A percentile compares a stretch with the other conserved stretches of the same genome.
Conservation (phyloP, 176 grass and related monocot genomes). For the Secale cereale region DNA sequence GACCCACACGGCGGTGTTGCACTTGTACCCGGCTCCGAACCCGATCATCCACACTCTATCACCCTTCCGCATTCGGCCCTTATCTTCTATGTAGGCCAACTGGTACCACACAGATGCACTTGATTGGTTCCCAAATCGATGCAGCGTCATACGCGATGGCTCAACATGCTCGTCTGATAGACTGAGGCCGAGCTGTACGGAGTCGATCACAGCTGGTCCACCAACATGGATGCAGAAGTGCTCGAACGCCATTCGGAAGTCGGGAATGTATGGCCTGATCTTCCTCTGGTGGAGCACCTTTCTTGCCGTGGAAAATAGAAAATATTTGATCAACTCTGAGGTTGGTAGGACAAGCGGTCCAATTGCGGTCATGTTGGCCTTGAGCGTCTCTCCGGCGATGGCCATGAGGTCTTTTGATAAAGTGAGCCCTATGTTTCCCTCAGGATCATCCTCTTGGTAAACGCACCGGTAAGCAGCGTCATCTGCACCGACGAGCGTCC, state of each 20-base stretch:
- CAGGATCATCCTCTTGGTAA: not conserved
- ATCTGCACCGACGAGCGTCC: not conserved
- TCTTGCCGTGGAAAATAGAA: not conserved
- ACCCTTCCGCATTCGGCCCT: too few species aligned
- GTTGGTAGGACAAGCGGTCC: not conserved
- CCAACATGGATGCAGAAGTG: not conserved
- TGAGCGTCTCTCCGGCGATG: not conserved
- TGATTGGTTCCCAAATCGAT: too few species aligned
- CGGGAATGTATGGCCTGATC: not conserved
- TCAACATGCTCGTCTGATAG: too few species aligned
- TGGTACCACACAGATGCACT: too few species aligned
- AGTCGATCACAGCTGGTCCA: not conserved
- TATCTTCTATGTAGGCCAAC: too few species aligned
- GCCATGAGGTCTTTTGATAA: not conserved
- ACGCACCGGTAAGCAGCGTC: not conserved
- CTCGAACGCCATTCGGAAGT: not conserved
- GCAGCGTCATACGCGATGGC: too few species aligned
- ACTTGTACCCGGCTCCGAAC: not conserved
- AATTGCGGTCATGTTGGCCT: not conserved
- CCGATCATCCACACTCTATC: too few species aligned
- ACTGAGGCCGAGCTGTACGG: not conserved
- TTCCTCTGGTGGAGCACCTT: not conserved
- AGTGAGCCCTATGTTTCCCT: not conserved
- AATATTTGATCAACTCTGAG: not conserved
- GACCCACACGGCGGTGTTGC: not conserved